Base-by-base conservation (phyloP, 352 stramenopile genomes). In the Pythium dissotocum region DNA sequence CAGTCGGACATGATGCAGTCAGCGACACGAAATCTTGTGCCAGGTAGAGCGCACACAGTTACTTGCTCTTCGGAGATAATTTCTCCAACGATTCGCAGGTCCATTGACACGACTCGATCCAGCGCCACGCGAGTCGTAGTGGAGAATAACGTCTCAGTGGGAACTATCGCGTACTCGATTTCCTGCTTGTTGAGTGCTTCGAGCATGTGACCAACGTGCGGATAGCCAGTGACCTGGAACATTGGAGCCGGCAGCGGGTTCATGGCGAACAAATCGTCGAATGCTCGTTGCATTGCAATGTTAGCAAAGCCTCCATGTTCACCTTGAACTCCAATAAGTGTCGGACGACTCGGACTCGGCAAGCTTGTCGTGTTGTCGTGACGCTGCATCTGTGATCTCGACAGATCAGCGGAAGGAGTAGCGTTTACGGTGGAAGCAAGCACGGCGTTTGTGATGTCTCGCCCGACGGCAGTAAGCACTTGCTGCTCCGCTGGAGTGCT, bases 1-100 rank as follows among this genome's bases (percentile, higher is more conserved):
- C 61, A 61, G 30, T 67, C 61, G 6, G 61, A 67, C 26, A 67
- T 56, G 36, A 67, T 33, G 21, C 61, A 67, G 53, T 67, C 61
- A 2, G 42, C 61, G 18, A 48, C 28, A 16, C 13, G 16, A 2
- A 61, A 13, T 14, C 24, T 32, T 14, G 61, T 67, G 6, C 36
- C 49, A 9, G 51, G 61, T 16, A 67, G 61, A 7, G 21, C 61
- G 28, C 26, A 67, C 24, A 54, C 12, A 10, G 14, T 33, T 5
- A 58, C 51, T 2, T 60, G 32, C 18, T 67, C 61, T 14, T 33
- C 10, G 4, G 21, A 2, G 5, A 10, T 35, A 10, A 67, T 38
- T 18, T 67, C 61, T 13, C 61, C 52, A 7, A 61, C 28, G 12
- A 67, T 61, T 36, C 42, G 32, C 35, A 67, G 24, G 1, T 16